Evolutionary conservation across 108 stramenopile genomes (phyloP).

Genomic region (Fistulifera pelliculosa): DNA sequence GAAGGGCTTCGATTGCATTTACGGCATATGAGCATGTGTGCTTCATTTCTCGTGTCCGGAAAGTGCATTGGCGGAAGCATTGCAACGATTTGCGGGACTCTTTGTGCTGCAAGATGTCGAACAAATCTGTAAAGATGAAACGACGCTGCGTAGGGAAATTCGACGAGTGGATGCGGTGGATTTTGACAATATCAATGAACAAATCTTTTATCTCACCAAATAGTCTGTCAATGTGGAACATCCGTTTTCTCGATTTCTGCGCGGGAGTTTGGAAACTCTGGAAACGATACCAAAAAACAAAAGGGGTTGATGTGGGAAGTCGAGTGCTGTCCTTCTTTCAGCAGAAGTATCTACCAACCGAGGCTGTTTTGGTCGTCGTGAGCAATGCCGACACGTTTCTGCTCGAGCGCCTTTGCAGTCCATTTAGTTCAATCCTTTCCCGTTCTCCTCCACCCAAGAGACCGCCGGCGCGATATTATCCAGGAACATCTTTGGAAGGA

Average conservation of each 20-base stretch:
- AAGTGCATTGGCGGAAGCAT: conserved; percentile 38
- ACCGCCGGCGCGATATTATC: conserved; percentile 6
- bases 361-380: conserved; percentile 61
- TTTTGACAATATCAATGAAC: conserved; percentile 28
- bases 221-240: conserved; percentile 49
- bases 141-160: conserved; percentile 44
- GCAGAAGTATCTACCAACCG: conserved; percentile 38
- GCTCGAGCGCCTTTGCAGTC: conserved; percentile 48
- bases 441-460: conserved; percentile 6
- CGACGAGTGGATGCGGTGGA: conserved; percentile 57
- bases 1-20: conserved; percentile 61
- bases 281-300: conserved; percentile 28
- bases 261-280: conserved; percentile 51
- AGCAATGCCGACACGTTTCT: conserved; percentile 31
- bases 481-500: conserved; percentile 6
- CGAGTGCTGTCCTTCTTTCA: conserved; percentile 46
- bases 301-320: conserved; percentile 40
- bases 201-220: conserved; percentile 54
- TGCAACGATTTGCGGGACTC: conserved; percentile 49
- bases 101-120: conserved; percentile 33
- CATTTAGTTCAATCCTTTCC: conserved; percentile 46
- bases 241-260: conserved; percentile 50
- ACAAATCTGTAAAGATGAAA: conserved; percentile 24
- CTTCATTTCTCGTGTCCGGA: conserved; percentile 37
- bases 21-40: conserved; percentile 68